Conservation (phyloP, 495 filamentous ascomycete genomes). For the Filosporella fistucella region DNA sequence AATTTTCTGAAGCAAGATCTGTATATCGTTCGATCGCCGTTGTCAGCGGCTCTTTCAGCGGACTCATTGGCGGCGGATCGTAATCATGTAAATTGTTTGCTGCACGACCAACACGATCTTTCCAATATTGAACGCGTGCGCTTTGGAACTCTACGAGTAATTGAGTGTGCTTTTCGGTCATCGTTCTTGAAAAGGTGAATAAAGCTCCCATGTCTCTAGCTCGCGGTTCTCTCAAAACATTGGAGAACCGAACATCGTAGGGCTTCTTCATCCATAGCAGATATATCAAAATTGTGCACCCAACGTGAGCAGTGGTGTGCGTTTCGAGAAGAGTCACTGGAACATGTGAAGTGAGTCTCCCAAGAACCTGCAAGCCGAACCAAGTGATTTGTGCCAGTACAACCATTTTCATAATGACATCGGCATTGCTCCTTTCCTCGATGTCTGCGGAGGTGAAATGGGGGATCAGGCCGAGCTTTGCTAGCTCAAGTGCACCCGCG, state of each 20-base stretch:
- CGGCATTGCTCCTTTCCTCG: constrained; percentile 14
- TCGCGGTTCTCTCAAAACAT: not conserved
- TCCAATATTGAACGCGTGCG: not conserved
- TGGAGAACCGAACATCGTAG: constrained; percentile 7
- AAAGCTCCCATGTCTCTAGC: not conserved
- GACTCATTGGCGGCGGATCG: not conserved
- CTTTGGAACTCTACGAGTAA: not conserved
- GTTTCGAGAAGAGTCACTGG: constrained; percentile 10
- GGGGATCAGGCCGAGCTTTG: not conserved
- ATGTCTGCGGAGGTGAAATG: constrained; percentile 5
- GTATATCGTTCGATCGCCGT: not conserved
- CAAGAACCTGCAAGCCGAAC: constrained; percentile 6
- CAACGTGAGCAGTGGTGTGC: constrained; percentile 12
- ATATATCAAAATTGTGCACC: constrained; percentile 12
- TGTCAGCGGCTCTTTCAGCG: not conserved
- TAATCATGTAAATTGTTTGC: not conserved
- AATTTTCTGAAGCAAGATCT: not conserved
- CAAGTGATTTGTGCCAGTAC: constrained; percentile 11
- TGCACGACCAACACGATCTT: not conserved
- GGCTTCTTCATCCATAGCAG: constrained; percentile 10
- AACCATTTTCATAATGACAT: constrained; percentile 10
- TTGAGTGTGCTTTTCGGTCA: not conserved
- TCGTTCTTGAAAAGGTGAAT: not conserved
- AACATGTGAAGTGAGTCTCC: not conserved
- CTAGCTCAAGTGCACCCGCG: constrained; percentile 10